Evolutionary conservation across 2,329 filamentous ascomycete genomes (phyloP).

Genomic region (Colletotrichum cuscutae): DNA sequence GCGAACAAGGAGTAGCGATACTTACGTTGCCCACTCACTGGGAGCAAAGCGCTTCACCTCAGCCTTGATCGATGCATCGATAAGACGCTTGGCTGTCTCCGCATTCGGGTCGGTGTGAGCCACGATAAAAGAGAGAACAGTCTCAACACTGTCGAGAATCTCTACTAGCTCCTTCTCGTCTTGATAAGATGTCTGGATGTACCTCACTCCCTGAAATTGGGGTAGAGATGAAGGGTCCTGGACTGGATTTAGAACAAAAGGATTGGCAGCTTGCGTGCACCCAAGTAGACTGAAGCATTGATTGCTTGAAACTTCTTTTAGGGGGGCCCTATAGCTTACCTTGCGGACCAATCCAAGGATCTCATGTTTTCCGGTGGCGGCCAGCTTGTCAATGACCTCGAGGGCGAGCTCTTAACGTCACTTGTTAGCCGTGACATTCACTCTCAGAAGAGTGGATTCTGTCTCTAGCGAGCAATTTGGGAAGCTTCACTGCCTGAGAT

Average conservation of each 20-base stretch:
- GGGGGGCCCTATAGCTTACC: conserved; percentile 16
- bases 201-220: conserved; percentile 45
- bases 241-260: neutral
- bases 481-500: neutral
- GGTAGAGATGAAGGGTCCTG: conserved; percentile 36
- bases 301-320: accelerated
- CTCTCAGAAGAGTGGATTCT: neutral
- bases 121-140: conserved; percentile 62
- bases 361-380: conserved; percentile 35
- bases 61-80: conserved; percentile 67
- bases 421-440: neutral
- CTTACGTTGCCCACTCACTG: conserved; percentile 64
- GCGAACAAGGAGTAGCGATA: neutral
- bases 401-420: conserved; percentile 33
- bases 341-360: conserved; percentile 41
- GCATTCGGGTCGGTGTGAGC: conserved; percentile 44
- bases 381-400: conserved; percentile 37
- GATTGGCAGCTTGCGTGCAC: neutral
- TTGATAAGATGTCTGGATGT: conserved; percentile 56
- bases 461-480: neutral
- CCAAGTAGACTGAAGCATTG: neutral
- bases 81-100: conserved; percentile 62
- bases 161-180: conserved; percentile 48
- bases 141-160: conserved; percentile 58
- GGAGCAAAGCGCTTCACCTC: conserved; percentile 71